phyloP scores from a whole-genome alignment of 441 rosid species.

The Gossypium lobatum region DNA sequence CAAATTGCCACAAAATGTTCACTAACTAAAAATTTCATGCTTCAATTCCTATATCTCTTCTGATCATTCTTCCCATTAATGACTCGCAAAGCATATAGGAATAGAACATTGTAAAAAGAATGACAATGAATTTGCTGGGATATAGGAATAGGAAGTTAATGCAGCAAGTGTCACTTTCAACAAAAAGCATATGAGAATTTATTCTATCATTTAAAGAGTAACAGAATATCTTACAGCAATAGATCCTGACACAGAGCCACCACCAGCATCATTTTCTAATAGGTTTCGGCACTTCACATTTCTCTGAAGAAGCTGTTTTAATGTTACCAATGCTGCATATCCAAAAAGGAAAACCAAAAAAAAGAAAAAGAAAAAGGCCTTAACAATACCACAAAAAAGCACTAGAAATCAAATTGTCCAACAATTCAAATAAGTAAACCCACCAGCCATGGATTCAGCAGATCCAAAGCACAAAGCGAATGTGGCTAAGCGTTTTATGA shows the following conservation, averaged over 20 bases:
- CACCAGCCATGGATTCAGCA: conserved; percentile 94
- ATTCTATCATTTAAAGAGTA: not conserved
- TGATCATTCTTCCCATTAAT: not conserved
- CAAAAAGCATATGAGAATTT: not conserved
- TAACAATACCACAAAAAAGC: not conserved
- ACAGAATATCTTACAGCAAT: conserved; percentile 49
- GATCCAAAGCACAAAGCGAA: conserved; percentile 72
- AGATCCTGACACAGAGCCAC: conserved; percentile 96
- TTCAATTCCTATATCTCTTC: not conserved
- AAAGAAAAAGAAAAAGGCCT: not conserved
- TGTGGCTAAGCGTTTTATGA: conserved; percentile 87
- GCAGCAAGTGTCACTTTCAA: not conserved
- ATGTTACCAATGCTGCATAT: conserved; percentile 69
- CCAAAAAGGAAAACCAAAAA: not conserved
- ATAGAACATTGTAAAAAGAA: not conserved
- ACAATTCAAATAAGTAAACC: conserved; percentile 10
- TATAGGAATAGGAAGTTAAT: not conserved
- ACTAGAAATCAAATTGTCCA: not conserved
- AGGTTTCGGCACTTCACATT: conserved; percentile 85
- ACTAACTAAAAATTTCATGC: not conserved
- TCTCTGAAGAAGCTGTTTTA: conserved; percentile 72
- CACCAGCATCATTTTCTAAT: conserved; percentile 94
- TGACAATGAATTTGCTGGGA: not conserved
- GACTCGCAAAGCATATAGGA: not conserved
- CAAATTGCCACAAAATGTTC: not conserved